Evolutionary conservation across 306 rosid genomes (phyloP), one percentile per base, ranked within the genome.

Genomic region (Carpinus viminea): DNA sequence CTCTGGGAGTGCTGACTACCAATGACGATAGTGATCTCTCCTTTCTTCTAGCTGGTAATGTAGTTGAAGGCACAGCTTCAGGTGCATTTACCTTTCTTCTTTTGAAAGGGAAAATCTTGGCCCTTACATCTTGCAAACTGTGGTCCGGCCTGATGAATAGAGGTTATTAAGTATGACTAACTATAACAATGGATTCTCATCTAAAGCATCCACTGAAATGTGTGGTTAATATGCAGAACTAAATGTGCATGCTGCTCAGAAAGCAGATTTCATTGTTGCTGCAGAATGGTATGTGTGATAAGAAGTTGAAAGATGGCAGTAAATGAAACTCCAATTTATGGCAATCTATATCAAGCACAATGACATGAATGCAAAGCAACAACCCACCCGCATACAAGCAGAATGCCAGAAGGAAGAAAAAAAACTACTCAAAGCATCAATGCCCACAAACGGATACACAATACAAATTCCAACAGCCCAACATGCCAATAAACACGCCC

Each of bases 1-100:
- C 98, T 89, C 89, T 91, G 16, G 99, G 99, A 79, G 97, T 88
- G 87, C 80, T 88, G 76, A 95, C 95, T 80, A 91, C 99, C 87
- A 95, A 82, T 57, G 98, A 95, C 1, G 98, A 95, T 70, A 95
- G 98, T 31, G 97, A 95, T 83, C 98, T 91, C 80, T 95, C 99
- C 86, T 95, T 95, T 87, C 98, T 88, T 86, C 86, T 91, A 26
- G 88, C 90, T 4, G 98, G 97, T 51, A 90, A 54, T 68, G 92
- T 66, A 60, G 72, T 83, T 36, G 93, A 82, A 55, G 90, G 71
- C 64, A 50, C 81, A 82, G 80, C 77, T 86, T 91, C 98, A 56
- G 93, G 89, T 61, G 85, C 87, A 51, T 81, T 87, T 43, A 74
- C 90, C 82, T 93, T 91, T 73, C 90, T 86, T 78, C 89, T 82